Evolutionary conservation across 441 rosid genomes (phyloP).

Genomic region (Eugenia klotzschiana): DNA sequence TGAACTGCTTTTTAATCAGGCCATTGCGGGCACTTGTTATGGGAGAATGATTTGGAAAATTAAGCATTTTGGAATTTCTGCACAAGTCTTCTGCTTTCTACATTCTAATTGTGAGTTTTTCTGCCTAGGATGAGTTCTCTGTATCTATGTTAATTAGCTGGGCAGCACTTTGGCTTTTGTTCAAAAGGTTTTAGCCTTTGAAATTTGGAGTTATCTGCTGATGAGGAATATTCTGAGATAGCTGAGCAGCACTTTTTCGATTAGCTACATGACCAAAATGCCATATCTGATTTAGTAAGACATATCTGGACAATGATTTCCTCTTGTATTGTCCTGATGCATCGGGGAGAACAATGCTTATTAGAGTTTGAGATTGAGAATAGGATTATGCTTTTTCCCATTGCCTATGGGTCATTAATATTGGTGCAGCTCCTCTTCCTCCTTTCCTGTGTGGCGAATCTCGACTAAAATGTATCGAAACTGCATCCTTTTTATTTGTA

Average conservation of each 20-base stretch:
- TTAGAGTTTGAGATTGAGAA: background rate
- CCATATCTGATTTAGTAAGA: background rate
- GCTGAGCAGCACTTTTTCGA: background rate
- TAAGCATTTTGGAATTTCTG: background rate
- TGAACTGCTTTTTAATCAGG: background rate
- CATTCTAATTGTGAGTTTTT: background rate
- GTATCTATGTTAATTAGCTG: background rate
- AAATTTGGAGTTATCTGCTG: background rate
- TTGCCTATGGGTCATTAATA: background rate
- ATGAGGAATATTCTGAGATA: background rate
- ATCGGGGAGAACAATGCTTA: background rate
- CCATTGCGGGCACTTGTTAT: background rate
- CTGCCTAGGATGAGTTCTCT: background rate
- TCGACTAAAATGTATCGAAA: background rate
- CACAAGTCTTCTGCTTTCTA: background rate
- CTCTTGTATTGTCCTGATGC: background rate
- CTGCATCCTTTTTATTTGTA: background rate
- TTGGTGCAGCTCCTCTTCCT: background rate
- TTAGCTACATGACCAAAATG: background rate
- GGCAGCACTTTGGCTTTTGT: background rate
- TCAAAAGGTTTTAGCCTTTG: background rate
- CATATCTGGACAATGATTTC: background rate
- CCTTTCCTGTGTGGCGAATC: background rate
- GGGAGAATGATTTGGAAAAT: background rate
- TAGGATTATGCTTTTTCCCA: background rate